A percentile compares a stretch with the other conserved stretches of the same genome.
phyloP scores from a whole-genome alignment of 2,329 filamentous ascomycete genomes.

The Colletotrichum sidae region DNA sequence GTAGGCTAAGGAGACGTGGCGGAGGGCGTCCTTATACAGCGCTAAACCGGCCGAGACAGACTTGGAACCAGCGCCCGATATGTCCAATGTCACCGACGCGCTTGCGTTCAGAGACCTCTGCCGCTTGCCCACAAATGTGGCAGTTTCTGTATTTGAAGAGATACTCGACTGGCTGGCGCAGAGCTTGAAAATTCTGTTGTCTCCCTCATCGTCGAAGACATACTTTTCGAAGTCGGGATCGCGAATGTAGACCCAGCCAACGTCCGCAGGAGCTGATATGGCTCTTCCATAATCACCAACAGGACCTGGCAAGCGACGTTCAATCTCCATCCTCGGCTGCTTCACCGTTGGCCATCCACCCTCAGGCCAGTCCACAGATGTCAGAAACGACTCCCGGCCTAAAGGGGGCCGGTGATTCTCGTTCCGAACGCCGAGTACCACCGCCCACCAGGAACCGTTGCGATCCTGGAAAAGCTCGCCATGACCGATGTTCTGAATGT shows the following conservation, averaged over 20 bases:
- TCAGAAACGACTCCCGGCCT: conserved; percentile 23
- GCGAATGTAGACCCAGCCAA: conserved; percentile 19
- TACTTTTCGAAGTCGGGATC: not conserved
- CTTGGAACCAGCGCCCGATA: not conserved
- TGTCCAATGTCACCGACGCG: not conserved
- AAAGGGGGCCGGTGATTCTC: conserved; percentile 7
- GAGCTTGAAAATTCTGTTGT: not conserved
- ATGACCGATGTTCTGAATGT: conserved; percentile 66
- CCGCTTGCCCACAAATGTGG: conserved; percentile 21
- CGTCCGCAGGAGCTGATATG: not conserved
- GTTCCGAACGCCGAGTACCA: conserved; percentile 10
- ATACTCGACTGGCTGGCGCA: not conserved
- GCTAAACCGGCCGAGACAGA: conserved; percentile 13
- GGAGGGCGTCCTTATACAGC: conserved; percentile 30
- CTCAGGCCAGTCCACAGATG: conserved; percentile 20
- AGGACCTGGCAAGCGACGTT: not conserved
- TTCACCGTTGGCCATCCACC: conserved; percentile 19
- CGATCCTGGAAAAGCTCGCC: conserved; percentile 66
- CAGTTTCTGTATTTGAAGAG: not conserved
- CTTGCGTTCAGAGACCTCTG: conserved; percentile 18
- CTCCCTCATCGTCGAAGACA: not conserved
- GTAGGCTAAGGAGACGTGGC: not conserved
- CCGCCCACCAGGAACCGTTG: conserved; percentile 52
- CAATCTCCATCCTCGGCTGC: conserved; percentile 11
- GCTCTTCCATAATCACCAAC: not conserved